Conservation (phyloP, 495 filamentous ascomycete genomes). For the Aspergillus ostianus region DNA sequence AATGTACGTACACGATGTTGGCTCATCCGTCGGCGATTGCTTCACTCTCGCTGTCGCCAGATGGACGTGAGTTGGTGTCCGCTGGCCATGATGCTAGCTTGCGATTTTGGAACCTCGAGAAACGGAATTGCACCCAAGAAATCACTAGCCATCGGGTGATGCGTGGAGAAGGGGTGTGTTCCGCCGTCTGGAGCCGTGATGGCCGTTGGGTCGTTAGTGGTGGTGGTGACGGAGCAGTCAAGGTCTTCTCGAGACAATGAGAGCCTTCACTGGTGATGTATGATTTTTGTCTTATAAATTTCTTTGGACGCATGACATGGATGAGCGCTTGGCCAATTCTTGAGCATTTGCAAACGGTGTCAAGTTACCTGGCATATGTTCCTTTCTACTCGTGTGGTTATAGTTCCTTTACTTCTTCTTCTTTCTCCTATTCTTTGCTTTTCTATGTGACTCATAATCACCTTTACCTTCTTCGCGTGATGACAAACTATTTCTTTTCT, state of each 20-base stretch:
- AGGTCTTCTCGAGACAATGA: conserved; percentile 76
- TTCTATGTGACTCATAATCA: conserved; percentile 13
- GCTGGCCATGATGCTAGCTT: conserved; percentile 93
- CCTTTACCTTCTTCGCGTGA: conserved; percentile 1
- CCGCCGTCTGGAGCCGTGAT: conserved; percentile 91
- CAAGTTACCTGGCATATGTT: conserved; percentile 39
- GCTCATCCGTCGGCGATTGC: conserved; percentile 93
- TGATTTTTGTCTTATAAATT: conserved; percentile 25
- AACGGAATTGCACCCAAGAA: conserved; percentile 88
- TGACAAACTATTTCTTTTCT: background rate
- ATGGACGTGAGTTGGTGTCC: conserved; percentile 90
- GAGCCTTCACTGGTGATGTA: conserved; percentile 34
- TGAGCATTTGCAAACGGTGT: conserved; percentile 47
- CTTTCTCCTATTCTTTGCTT: conserved; percentile 29
- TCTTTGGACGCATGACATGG: conserved; percentile 43
- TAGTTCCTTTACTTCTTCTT: conserved; percentile 22
- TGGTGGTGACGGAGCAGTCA: conserved; percentile 95
- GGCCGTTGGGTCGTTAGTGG: conserved; percentile 91
- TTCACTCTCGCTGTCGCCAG: conserved; percentile 82
- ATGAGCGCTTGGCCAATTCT: conserved; percentile 45
- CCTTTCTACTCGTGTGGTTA: conserved; percentile 35
- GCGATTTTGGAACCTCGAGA: conserved; percentile 97
- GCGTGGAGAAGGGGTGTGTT: conserved; percentile 91
- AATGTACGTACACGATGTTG: conserved; percentile 99
- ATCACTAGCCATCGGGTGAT: conserved; percentile 86